Evolutionary conservation across 495 filamentous ascomycete species (phyloP).

Genomic region (Durotheca rogersii): DNA sequence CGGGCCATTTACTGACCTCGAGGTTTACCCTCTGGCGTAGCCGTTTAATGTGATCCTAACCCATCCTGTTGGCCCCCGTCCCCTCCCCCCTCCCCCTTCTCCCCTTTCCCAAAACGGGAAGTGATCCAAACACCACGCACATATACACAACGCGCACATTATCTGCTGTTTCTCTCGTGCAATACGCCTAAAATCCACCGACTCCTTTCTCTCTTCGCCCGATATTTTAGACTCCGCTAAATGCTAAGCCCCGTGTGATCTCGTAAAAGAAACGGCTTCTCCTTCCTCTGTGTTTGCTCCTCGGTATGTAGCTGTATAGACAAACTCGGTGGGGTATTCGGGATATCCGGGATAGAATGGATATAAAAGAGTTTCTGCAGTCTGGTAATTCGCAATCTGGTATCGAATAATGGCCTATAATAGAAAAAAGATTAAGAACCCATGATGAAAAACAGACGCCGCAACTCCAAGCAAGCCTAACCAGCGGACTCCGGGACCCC

Average conservation of each 20-base stretch:
- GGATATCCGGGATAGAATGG: constrained; percentile 18
- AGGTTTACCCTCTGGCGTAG: constrained; percentile 30
- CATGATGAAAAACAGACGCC: constrained; percentile 9
- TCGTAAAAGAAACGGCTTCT: constrained; percentile 8
- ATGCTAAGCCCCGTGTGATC: constrained; percentile 7
- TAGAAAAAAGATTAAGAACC: background rate
- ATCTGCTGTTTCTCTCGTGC: constrained; percentile 16
- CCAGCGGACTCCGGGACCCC: constrained; percentile 11
- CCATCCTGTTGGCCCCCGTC: constrained; percentile 10
- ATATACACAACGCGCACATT: constrained; percentile 17
- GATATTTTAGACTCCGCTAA: constrained; percentile 28
- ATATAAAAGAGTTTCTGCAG: constrained; percentile 24
- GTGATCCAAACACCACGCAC: no score
- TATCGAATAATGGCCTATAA: constrained; percentile 17
- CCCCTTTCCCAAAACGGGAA: constrained; percentile 21
- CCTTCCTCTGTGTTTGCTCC: constrained; percentile 7
- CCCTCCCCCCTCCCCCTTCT: constrained; percentile 9
- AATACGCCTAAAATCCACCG: constrained; percentile 13
- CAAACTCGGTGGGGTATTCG: constrained; percentile 23
- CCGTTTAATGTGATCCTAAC: constrained; percentile 21
- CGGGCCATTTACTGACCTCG: constrained; percentile 21
- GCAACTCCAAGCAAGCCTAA: constrained; percentile 12
- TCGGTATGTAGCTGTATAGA: constrained; percentile 17
- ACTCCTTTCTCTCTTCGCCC: constrained; percentile 15
- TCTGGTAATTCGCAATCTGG: constrained; percentile 32